Evolutionary conservation across 257 asterid genomes (phyloP).

Genomic region (Capsicum pubescens): DNA sequence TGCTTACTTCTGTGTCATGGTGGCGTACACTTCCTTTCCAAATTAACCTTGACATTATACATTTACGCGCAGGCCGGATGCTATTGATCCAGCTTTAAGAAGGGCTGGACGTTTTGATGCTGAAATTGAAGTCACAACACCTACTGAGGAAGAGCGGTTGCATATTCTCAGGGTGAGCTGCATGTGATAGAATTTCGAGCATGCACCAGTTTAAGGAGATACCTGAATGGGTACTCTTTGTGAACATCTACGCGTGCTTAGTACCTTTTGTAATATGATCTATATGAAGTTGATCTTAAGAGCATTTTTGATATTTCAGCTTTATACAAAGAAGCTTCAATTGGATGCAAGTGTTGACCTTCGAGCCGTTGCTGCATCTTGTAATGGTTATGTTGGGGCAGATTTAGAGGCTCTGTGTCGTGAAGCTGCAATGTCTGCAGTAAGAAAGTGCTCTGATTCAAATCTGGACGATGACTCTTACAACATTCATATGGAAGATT

Average conservation of each 20-base stretch:
- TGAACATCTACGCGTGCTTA: background rate
- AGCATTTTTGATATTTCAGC: conserved; percentile 50
- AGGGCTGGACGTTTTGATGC: conserved; percentile 95
- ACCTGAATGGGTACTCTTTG: background rate
- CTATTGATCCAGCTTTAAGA: conserved; percentile 92
- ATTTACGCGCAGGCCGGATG: conserved; percentile 66
- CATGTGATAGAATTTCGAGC: background rate
- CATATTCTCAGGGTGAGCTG: conserved; percentile 72
- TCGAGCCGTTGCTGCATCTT: conserved; percentile 71
- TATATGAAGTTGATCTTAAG: background rate
- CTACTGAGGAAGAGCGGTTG: conserved; percentile 80
- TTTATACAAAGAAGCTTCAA: conserved; percentile 74
- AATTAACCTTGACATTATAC: background rate
- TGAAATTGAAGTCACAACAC: conserved; percentile 92
- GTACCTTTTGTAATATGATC: background rate
- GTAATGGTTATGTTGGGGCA: conserved; percentile 98
- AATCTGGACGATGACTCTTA: conserved; percentile 35
- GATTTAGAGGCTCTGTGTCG: conserved; percentile 96
- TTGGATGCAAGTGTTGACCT: conserved; percentile 68
- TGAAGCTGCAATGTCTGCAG: conserved; percentile 74
- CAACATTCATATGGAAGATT: conserved; percentile 61
- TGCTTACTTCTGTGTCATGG: conserved; percentile 7
- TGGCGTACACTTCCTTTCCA: background rate
- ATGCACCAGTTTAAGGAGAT: background rate
- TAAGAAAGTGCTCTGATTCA: conserved; percentile 50